Evolutionary conservation across 2,329 filamentous ascomycete genomes (phyloP), one percentile per base, ranked within the genome.

Genomic region (Periconia digitata): DNA sequence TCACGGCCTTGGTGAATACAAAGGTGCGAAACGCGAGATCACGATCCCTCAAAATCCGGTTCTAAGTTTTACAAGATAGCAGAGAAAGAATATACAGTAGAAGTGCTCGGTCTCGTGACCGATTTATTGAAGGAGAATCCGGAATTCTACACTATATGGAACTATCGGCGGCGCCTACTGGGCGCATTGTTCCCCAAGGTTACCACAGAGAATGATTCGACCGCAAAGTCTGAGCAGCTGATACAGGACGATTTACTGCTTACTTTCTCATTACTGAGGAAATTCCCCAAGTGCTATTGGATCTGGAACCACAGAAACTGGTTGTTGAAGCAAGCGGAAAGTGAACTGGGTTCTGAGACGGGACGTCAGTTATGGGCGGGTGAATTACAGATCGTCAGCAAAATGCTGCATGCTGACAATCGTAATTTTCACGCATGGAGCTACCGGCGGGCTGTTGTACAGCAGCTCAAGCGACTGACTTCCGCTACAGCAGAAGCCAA

Each of bases 221-320:
- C 34, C 36, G 52, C 71, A 51, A 60, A 67, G 37, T 67, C 75
- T 23, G 69, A 76, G 36, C 74, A 83, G 2, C 66, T 86, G 24
- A 79, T 97, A 52, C 80, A 82, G 40, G 77, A 81, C 46, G 94
- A 99, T 68, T 78, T 99, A 27, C 75, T 76, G 40, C 96, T 96
- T 65, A 85, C 92, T 27, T 83, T 96, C 35, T 89, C 90, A 0
- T 80, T 99, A 17, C 81, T 99, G 42, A 81, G 89, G 55, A 84
- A 90, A 57, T 92, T 85, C 57, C 94, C 94, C 6, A 99, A 99
- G 71, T 97, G 94, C 78, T 99, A 99, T 76, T 97, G 94, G 92
- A 92, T 99, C 64, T 99, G 94, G 94, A 95, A 96, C 60, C 92
- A 96, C 72, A 86, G 94, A 22, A 74, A 87, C 39, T 99, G 94